Base-by-base conservation (phyloP, 352 stramenopile species). In the Phytophthora lateralis region DNA sequence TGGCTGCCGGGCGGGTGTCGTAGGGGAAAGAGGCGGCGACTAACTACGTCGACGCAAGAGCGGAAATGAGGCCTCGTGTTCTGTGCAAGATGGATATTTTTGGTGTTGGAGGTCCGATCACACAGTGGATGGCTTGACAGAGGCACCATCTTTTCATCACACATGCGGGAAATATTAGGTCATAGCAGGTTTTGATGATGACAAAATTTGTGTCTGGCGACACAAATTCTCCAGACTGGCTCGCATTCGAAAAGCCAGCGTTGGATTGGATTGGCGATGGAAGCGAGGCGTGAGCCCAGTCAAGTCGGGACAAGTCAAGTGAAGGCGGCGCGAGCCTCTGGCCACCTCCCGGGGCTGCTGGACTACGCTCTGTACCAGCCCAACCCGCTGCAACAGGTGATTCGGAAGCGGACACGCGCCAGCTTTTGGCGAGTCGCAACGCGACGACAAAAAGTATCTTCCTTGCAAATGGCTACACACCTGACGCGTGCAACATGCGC, bases 391-490 rank as follows among this genome's bases (percentile, higher is more conserved):
- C 62, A 71, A 35, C 66, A 76, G 44, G 60, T 56, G 9, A 6
- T 44, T 42, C 3, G 27, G 38, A 49, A 49, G 51, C 27, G 35
- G 21, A 30, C 50, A 48, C 37, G 50, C 50, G 37, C 17, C 35
- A 24, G n/a, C 38, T 14, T 44, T 14, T 14, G n/a, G n/a, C n/a
- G 39, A 24, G 8, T 52, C 49, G 30, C 57, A 39, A 71, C 10
- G 3, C 8, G 63, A 64, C 63, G 58, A 69, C 49, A 38, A 57
- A 62, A 68, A 69, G 63, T 71, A 71, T 71, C 63, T 67, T 71
- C 39, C 39, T 24, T 45, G 39, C 9, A 26, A 45, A 45, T 45
- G 39, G 39, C 39, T 45, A 45, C 39, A 44, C 38, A 26, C 35
- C 35, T 42, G 35, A 42, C 35, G 8, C 35, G 14, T 17, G 35